Base-by-base conservation (phyloP, 202 grass and related monocot species). In the Digitaria exilis region DNA sequence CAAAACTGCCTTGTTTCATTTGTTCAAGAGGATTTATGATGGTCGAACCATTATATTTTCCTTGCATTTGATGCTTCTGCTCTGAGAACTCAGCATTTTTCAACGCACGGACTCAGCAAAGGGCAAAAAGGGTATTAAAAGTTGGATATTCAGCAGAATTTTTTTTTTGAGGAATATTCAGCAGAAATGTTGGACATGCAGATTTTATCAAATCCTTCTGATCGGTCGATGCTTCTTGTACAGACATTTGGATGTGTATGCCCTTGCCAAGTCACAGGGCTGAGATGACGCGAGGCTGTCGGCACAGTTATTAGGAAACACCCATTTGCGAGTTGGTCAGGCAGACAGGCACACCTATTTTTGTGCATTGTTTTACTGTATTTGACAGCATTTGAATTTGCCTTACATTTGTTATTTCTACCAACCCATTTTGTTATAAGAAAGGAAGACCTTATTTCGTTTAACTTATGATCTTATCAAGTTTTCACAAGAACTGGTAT, bases 161-260 rank as follows among this genome's bases (percentile, higher is more conserved):
- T n/a, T n/a, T n/a, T n/a, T n/a, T n/a, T n/a, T n/a, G n/a, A n/a
- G n/a, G n/a, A n/a, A n/a, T n/a, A n/a, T n/a, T n/a, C n/a, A 79
- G 30, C 5, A 28, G 11, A 62, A 73, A 44, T 19, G 19, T 34
- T 2, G 67, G 9, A 26, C n/a, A 64, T 28, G 16, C 9, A 10
- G 70, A 67, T 68, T 5, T 37, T 15, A 82, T 31, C 49, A 67
- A 39, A 12, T 24, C n/a, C 4, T 57, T 50, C 30, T 67, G 66
- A 81, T 48, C 5, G 46, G 69, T 65, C 32, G 37, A 68, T 43
- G 32, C 70, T 81, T 71, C 44, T 71, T 86, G 43, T 76, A 75
- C 21, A 28, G 63, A 86, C 7, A 87, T 80, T 70, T 75, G 29
- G 60, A 46, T 83, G 2, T 78, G 31, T 54, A 71, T 49, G 65